Evolutionary conservation across 2,329 filamentous ascomycete species (phyloP), one percentile per base, ranked within the genome.

Genomic region (Microcera coccophila): DNA sequence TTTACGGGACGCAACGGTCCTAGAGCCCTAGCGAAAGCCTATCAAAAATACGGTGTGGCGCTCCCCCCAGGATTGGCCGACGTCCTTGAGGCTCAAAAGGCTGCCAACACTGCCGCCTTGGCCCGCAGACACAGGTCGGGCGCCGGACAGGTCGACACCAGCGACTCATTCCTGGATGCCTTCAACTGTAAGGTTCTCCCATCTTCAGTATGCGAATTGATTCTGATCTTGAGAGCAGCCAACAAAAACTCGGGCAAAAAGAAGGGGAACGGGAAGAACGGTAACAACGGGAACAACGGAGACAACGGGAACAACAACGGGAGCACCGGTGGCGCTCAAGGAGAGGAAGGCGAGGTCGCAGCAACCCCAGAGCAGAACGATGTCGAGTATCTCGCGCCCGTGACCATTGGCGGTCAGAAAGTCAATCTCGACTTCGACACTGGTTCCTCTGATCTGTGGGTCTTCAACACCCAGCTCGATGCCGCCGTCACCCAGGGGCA

Each of bases 381-480:
- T 55, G 73, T 77, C 34, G 78, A 85, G 54, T 89, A 85, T 58
- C 70, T 88, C 5, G 77, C 81, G 1, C 82, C 82, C 0, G 80
- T 88, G 39, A 74, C 61, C n/a, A 76, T 89, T 49, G 85, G 85
- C 46, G 82, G 81, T 4, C 84, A 88, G 65, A 75, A 72, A 4
- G 57, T 89, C 44, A 79, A 81, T 57, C 67, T 89, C 60, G 79
- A 87, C 61, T 86, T 89, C 59, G 85, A 89, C 64, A 84, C 82
- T n/a, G 85, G 85, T 43, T 87, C 84, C 2, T 78, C 84, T 11
- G 85, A 88, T 63, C 73, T 87, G 69, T 89, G 84, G 84, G 77
- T 85, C 17, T 85, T 88, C 68, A 85, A 77, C 67, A 80, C 77
- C 14, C 61, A 73, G 41, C 74, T 87, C 28, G 59, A 74, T 2